phyloP scores from a whole-genome alignment of 345 rosid genomes.

The Zanthoxylum bungeanum region DNA sequence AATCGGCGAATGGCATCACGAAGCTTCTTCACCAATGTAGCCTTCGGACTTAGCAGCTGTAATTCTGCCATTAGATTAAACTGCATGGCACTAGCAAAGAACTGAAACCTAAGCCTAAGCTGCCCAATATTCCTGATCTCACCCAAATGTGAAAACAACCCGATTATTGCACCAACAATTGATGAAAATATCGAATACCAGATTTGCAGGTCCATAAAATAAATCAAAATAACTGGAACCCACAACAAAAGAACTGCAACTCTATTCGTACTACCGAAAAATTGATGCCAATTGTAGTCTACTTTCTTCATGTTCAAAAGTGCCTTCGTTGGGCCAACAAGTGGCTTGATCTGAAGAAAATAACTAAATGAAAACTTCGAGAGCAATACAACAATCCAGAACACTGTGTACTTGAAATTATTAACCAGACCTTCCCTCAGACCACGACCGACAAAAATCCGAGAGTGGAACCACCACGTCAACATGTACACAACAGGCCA shows the following conservation, averaged over 20 bases:
- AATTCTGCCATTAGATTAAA: constrained; percentile 88
- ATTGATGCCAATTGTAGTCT: constrained; percentile 63
- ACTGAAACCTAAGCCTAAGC: constrained; percentile 89
- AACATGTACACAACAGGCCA: constrained; percentile 53
- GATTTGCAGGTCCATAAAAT: constrained; percentile 81
- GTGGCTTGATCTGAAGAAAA: constrained; percentile 73
- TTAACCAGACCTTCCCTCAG: constrained; percentile 81
- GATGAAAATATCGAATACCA: constrained; percentile 87
- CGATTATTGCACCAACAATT: constrained; percentile 57
- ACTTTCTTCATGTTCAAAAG: constrained; percentile 34
- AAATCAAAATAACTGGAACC: constrained; percentile 74
- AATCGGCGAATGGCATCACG: constrained; percentile 75
- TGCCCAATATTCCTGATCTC: constrained; percentile 85
- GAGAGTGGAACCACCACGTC: constrained; percentile 90
- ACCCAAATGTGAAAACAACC: constrained; percentile 83
- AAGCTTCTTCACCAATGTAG: constrained; percentile 64
- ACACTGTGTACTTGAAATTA: constrained; percentile 68
- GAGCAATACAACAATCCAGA: constrained; percentile 61
- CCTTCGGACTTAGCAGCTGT: constrained; percentile 39
- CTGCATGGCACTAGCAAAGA: constrained; percentile 87
- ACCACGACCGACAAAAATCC: constrained; percentile 84
- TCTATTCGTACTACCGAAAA: constrained; percentile 61
- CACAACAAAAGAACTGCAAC: constrained; percentile 58
- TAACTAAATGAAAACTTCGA: constrained; percentile 79
- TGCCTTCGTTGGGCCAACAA: constrained; percentile 62